Conservation (phyloP, 2,329 filamentous ascomycete genomes). For the Monilinia polystroma region DNA sequence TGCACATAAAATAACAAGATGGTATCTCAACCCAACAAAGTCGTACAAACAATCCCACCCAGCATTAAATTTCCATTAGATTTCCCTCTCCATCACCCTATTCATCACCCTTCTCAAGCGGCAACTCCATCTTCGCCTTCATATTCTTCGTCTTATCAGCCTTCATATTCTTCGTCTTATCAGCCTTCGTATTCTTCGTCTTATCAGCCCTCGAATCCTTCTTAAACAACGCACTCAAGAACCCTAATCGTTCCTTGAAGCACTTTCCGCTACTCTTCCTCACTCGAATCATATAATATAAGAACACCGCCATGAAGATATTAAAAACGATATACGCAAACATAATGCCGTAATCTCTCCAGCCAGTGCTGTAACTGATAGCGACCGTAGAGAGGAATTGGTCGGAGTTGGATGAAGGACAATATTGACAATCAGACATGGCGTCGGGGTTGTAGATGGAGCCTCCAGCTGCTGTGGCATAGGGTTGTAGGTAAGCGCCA, state of each 20-base stretch:
- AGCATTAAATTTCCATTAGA: too few relatives aligned
- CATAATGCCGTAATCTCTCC: constrained; percentile 67
- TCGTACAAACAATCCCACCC: too few relatives aligned
- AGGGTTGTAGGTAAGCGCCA: constrained; percentile 54
- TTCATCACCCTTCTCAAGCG: constrained; percentile 22
- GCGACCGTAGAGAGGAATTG: constrained; percentile 53
- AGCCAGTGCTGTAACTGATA: constrained; percentile 57
- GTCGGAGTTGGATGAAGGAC: constrained; percentile 53
- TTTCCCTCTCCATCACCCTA: background rate
- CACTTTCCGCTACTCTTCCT: constrained; percentile 30
- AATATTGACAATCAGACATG: constrained; percentile 55
- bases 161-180: constrained; percentile 32
- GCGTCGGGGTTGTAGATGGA: constrained; percentile 51
- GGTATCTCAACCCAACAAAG: too few relatives aligned
- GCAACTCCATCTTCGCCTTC: constrained; percentile 22
- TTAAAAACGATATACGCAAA: constrained; percentile 60
- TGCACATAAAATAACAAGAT: too few relatives aligned
- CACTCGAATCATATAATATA: constrained; percentile 53
- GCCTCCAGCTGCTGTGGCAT: constrained; percentile 51
- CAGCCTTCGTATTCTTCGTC: constrained; percentile 35
- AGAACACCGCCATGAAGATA: constrained; percentile 49
- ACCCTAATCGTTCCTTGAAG: constrained; percentile 24
- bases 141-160: constrained; percentile 33
- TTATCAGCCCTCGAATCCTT: constrained; percentile 27
- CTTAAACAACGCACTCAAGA: constrained; percentile 27